These are phyloP conservation scores for Stagonosporopsis chrysanthemi DNA, from an alignment of 2,329 filamentous ascomycete genomes.

Conservation along the genomic window DNA sequence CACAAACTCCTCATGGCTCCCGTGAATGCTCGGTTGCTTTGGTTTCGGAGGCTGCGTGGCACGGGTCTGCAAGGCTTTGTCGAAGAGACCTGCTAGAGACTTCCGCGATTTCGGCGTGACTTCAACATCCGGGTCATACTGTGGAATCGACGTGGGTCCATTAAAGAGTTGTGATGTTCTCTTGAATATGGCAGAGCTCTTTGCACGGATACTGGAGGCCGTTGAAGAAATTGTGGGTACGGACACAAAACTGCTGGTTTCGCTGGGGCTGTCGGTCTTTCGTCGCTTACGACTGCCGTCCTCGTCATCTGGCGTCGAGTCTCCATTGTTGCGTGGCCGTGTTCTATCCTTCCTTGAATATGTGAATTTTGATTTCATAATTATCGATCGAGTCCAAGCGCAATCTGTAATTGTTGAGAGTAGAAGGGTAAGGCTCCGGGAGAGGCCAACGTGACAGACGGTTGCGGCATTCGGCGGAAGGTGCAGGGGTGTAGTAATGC, in stretches of 20 bases:
- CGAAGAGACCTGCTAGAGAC: constrained; percentile 19
- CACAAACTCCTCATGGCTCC: constrained; percentile 23
- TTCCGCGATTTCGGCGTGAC: constrained; percentile 11
- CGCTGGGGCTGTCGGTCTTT: constrained; percentile 22
- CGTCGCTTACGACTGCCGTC: constrained; percentile 25
- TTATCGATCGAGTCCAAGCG: constrained; percentile 13
- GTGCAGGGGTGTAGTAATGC: constrained; percentile 15
- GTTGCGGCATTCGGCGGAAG: constrained; percentile 22
- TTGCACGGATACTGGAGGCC: constrained; percentile 11
- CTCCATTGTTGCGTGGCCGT: constrained; percentile 13
- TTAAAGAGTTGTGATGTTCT: constrained; percentile 21
- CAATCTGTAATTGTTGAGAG: constrained; percentile 18
- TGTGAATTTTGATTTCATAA: constrained; percentile 27
- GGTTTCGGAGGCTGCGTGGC: constrained; percentile 9
- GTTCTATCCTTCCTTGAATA: constrained; percentile 31
- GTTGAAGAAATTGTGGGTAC: constrained; percentile 18
- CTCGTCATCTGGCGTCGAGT: constrained; percentile 17
- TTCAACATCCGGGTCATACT: constrained; percentile 20
- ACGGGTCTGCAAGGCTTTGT: constrained; percentile 24
- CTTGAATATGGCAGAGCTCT: constrained; percentile 16
- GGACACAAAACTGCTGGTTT: constrained; percentile 11
- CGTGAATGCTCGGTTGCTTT: constrained; percentile 19
- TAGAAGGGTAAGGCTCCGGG: constrained; percentile 12
- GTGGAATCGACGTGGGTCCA: constrained; percentile 30
- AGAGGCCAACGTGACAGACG: background rate